phyloP scores from a whole-genome alignment of 2,329 filamentous ascomycete species.

The Fusarium sp. region DNA sequence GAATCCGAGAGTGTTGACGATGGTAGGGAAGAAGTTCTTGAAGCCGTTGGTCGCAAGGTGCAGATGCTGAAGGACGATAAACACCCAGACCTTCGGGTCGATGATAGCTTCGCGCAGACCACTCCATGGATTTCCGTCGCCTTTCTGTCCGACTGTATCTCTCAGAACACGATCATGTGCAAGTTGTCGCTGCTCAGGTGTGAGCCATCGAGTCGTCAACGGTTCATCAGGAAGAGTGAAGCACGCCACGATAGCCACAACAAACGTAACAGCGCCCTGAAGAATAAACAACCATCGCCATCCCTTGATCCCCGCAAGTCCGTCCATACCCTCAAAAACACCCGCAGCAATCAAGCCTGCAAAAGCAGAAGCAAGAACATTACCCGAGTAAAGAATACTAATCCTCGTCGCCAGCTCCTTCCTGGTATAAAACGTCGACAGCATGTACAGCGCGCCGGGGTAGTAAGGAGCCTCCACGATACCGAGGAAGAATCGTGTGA shows the following conservation, averaged over 20 bases:
- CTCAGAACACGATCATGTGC: conserved; percentile 53
- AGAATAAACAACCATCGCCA: conserved; percentile 50
- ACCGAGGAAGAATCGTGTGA: conserved; percentile 54
- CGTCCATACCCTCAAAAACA: conserved; percentile 50
- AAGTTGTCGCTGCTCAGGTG: conserved; percentile 51
- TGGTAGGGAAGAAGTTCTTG: conserved; percentile 47
- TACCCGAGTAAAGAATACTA: conserved; percentile 57
- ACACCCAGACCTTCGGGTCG: conserved; percentile 44
- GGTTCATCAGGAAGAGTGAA: conserved; percentile 52
- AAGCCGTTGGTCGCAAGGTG: conserved; percentile 43
- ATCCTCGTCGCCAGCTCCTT: conserved; percentile 57
- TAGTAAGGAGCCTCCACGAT: conserved; percentile 55
- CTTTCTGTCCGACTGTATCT: conserved; percentile 32
- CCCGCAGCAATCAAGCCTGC: conserved; percentile 57
- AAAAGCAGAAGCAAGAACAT: conserved; percentile 51
- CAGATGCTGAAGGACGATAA: conserved; percentile 31
- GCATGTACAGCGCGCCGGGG: conserved; percentile 50
- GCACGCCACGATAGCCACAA: conserved; percentile 45
- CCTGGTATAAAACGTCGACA: conserved; percentile 65
- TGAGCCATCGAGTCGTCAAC: conserved; percentile 51
- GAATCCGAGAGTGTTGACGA: conserved; percentile 59
- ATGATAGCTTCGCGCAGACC: conserved; percentile 17
- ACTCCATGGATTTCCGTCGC: conserved; percentile 26
- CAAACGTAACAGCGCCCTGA: conserved; percentile 42
- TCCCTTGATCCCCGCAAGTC: conserved; percentile 37